A percentile compares a stretch with the other conserved stretches of the same genome.
phyloP scores from a whole-genome alignment of 306 rosid species.

The Inga leiocalycina region DNA sequence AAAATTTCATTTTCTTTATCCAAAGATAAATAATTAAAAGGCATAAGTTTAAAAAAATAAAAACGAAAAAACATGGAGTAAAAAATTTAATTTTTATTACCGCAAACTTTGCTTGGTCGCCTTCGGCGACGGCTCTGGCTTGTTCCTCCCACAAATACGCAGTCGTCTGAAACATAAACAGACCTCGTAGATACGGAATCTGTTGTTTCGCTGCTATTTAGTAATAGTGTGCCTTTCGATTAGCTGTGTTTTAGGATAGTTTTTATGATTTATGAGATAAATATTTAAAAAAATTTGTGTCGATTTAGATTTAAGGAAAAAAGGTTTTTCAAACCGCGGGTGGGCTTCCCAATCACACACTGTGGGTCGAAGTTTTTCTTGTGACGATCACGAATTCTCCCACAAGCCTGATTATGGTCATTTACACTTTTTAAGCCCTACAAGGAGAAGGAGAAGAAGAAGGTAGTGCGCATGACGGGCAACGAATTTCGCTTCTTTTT shows the following conservation, averaged over 20 bases:
- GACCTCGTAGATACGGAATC: not conserved
- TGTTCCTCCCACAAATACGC: not conserved
- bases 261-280: too few relatives aligned
- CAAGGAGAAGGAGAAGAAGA: not conserved
- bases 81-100: too few relatives aligned
- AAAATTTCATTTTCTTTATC: too few relatives aligned
- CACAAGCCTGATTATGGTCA: not conserved
- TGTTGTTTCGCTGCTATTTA: not conserved
- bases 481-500: constrained; percentile 96
- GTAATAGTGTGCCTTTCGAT: too few relatives aligned
- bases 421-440: not conserved
- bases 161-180: not conserved
- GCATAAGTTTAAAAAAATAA: too few relatives aligned
- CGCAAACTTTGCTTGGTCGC: not conserved
- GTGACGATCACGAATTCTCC: not conserved
- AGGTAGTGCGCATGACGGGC: constrained; percentile 54
- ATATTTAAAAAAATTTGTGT: too few relatives aligned
- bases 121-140: not conserved
- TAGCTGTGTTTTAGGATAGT: too few relatives aligned
- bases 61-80: too few relatives aligned
- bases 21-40: too few relatives aligned
- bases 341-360: too few relatives aligned
- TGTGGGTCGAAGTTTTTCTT: not conserved
- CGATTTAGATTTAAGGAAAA: too few relatives aligned
- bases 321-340: too few relatives aligned